These are phyloP conservation scores for Didymella arachidicola DNA, from an alignment of 2,329 filamentous ascomycete genomes.

Conservation along the genomic window DNA sequence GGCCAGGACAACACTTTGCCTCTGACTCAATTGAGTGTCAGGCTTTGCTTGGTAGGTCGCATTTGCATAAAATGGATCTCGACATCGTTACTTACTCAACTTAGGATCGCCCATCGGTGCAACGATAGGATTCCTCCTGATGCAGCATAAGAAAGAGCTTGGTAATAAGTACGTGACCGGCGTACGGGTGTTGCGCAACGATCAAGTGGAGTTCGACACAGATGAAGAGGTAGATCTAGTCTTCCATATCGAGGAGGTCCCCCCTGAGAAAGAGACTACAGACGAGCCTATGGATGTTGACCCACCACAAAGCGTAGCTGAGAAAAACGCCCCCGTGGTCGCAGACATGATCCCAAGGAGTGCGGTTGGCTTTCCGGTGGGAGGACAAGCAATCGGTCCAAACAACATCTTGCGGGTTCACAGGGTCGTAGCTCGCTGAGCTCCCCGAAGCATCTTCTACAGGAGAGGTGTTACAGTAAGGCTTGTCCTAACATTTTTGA, in stretches of 20 bases:
- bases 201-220: background rate
- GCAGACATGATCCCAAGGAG: background rate
- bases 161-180: slow-evolving; percentile 24
- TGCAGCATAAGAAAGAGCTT: slow-evolving; percentile 26
- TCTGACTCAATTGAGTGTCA: slow-evolving; percentile 21
- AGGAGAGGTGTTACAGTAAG: background rate
- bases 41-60: slow-evolving; percentile 19
- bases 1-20: slow-evolving; percentile 30
- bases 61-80: no score
- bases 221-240: background rate
- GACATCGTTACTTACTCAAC: background rate
- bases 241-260: slow-evolving; percentile 7
- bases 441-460: background rate
- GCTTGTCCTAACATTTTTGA: no score
- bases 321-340: background rate
- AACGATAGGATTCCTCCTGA: slow-evolving; percentile 22
- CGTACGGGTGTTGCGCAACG: slow-evolving; percentile 1
- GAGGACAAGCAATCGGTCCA: background rate
- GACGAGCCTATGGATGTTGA: background rate
- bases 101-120: slow-evolving; percentile 29
- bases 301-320: background rate
- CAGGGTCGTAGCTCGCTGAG: background rate
- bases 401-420: slow-evolving; percentile 1
- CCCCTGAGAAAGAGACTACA: background rate
- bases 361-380: background rate